Conservation (phyloP, 2,329 filamentous ascomycete species). For the Chaetothyriales sp. region DNA sequence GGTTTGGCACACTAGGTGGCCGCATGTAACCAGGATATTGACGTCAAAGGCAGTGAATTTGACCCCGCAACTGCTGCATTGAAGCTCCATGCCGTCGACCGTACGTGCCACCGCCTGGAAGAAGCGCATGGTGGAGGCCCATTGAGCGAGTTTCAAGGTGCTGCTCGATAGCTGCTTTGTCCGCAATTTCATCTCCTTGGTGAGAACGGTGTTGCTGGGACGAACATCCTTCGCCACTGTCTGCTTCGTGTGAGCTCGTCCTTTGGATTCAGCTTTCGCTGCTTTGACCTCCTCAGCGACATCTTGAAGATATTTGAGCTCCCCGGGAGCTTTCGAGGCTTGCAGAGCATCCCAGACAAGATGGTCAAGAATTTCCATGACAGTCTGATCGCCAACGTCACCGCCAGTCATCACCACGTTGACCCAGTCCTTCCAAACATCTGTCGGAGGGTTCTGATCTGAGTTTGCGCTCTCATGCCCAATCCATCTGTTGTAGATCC, state of each 20-base stretch:
- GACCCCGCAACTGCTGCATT: neutral
- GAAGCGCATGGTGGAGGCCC: neutral
- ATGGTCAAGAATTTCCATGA: conserved; percentile 3
- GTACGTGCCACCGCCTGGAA: neutral
- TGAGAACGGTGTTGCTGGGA: neutral
- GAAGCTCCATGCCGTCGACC: neutral
- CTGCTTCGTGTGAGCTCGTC: neutral
- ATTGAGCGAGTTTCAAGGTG: neutral
- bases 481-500: neutral
- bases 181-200: conserved; percentile 5
- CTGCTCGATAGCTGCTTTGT: neutral
- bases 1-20: conserved; percentile 34
- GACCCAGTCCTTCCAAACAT: neutral
- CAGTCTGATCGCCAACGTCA: conserved; percentile 1
- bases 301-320: neutral
- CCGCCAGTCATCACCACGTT: neutral
- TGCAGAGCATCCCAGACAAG: conserved; percentile 4
- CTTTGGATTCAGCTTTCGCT: neutral
- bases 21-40: conserved; percentile 34
- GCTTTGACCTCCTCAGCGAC: neutral
- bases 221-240: neutral
- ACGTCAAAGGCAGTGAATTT: conserved; percentile 8
- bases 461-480: neutral
- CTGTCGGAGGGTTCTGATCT: neutral
- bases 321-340: neutral